These are phyloP conservation scores for Lichtheimia corymbifera DNA, from an alignment of 371 early-diverging fungal species.

Conservation along the genomic window DNA sequence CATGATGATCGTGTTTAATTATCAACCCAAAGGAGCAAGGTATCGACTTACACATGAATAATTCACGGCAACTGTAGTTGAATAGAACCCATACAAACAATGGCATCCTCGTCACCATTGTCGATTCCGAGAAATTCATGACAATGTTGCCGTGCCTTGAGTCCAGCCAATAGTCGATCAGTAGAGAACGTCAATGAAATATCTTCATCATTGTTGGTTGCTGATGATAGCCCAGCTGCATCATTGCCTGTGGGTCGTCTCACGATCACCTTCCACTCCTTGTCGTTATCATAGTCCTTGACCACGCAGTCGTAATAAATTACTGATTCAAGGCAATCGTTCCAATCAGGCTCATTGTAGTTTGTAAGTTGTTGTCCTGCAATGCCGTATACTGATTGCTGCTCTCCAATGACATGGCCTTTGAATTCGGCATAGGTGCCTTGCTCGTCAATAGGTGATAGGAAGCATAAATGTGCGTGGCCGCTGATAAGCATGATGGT, in stretches of 20 bases:
- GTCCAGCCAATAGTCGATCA: not conserved
- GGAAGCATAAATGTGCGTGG: not conserved
- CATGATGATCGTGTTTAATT: too few relatives aligned
- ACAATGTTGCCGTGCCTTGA: not conserved
- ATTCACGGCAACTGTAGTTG: not conserved
- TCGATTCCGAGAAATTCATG: not conserved
- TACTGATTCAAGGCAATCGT: not conserved
- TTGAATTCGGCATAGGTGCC: not conserved
- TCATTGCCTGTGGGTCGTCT: not conserved
- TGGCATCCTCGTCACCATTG: not conserved
- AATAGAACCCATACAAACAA: slow-evolving; percentile 1
- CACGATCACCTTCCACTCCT: not conserved
- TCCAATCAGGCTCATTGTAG: not conserved
- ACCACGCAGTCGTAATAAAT: not conserved
- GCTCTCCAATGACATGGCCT: not conserved
- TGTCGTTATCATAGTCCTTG: not conserved
- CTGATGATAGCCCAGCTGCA: not conserved
- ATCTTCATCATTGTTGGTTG: not conserved
- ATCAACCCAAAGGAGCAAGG: too few relatives aligned
- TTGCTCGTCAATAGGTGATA: not conserved
- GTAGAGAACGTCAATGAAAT: not conserved
- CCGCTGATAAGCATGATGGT: not conserved
- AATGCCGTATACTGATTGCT: not conserved
- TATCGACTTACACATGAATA: too few relatives aligned
- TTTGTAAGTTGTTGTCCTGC: not conserved